Base-by-base conservation (phyloP, 2,329 filamentous ascomycete species). In the Fusarium siculi region DNA sequence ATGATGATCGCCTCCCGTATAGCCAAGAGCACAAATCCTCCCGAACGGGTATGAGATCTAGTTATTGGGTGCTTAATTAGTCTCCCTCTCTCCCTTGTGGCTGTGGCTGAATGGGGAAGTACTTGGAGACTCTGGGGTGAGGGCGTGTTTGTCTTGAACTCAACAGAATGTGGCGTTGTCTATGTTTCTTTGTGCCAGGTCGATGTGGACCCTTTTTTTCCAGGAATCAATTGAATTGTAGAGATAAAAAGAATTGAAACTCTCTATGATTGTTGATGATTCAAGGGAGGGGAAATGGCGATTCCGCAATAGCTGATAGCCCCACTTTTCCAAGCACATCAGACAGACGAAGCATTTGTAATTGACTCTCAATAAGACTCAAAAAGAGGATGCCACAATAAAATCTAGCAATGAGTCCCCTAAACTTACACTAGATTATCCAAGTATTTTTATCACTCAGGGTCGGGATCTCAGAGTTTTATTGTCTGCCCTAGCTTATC, bases 281-380 rank as follows among this genome's bases (percentile, higher is more conserved):
- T 30, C 12, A 58, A 58, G 68, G 59, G 73, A 68, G 72, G 69
- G 74, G 65, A 61, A 74, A 64, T 40, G 32, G 40, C 62, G 57
- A 77, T 76, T 66, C 63, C 72, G 63, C 72, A 67, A 76, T 74
- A 61, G 64, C 63, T 64, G 60, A 67, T 61, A 55, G 74, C 66
- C 74, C 75, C 75, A 77, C 75, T 77, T 76, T 77, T 73, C 46
- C 63, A 66, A 16, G 32, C 59, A 49, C 50, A 14, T 30, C 34
- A 53, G 23, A 28, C 43, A 53, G 36, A 39, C n/a, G 54, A 68
- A 57, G 46, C 60, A 74, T 69, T 72, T 60, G 63, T 62, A 62
- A 70, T 73, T 73, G 57, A 68, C 44, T 50, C 36, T 40, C 15
- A 47, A 23, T 15, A 21, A 28, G 25, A 46, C 43, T 28, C 14